Percentiles rank a stretch among this genome's conserved stretches.
These are phyloP conservation scores for Lenwebbia sp. DNA, from an alignment of 345 rosid genomes.

Conservation along the genomic window DNA sequence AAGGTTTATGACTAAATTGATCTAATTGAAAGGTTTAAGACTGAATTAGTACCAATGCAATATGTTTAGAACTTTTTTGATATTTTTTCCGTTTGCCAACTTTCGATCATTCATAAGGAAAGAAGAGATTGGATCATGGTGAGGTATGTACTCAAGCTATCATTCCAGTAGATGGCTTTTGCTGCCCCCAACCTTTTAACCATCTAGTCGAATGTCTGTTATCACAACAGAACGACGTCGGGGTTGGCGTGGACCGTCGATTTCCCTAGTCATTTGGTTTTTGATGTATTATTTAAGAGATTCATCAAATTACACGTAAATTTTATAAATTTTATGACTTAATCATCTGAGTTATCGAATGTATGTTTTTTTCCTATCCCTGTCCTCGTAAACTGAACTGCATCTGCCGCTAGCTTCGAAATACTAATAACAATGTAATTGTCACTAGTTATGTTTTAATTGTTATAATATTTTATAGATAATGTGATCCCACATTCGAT, in stretches of 20 bases:
- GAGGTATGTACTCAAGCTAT: not conserved
- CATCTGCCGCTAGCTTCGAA: not conserved
- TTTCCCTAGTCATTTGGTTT: not conserved
- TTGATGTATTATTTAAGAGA: not conserved
- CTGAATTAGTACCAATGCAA: too few species aligned
- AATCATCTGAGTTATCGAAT: too few species aligned
- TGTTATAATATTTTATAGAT: too few species aligned
- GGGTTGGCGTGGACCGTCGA: accelerated
- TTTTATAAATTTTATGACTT: not conserved
- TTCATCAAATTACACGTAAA: accelerated
- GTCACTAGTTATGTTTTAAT: not conserved
- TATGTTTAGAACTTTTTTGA: too few species aligned
- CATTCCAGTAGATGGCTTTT: not conserved
- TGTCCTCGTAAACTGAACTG: not conserved
- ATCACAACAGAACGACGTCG: not conserved
- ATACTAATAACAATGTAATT: not conserved
- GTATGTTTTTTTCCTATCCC: not conserved
- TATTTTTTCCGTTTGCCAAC: not conserved
- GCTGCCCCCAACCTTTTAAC: not conserved
- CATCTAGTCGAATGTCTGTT: not conserved
- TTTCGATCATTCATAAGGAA: not conserved
- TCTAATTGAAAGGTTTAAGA: too few species aligned
- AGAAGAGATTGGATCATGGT: not conserved
- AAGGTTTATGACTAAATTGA: too few species aligned
- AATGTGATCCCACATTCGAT: too few species aligned